Conservation (phyloP, 306 rosid species). For the Pyrus betulifolia region DNA sequence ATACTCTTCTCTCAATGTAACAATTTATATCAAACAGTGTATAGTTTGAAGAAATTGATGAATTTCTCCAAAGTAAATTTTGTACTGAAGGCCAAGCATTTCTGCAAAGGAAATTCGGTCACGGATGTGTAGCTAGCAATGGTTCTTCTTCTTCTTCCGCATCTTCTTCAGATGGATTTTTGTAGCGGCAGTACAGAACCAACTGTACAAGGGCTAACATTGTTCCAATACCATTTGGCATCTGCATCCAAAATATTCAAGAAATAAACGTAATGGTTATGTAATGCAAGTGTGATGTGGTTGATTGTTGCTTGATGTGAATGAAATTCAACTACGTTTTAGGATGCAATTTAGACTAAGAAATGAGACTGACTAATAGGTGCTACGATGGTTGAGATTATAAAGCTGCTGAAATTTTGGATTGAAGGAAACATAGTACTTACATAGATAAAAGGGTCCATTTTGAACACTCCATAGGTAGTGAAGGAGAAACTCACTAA, state of each 20-base stretch:
- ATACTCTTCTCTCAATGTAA: neutral
- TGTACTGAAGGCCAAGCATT: neutral
- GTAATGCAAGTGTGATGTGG: neutral
- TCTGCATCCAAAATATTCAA: conserved; percentile 5
- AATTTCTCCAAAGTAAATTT: neutral
- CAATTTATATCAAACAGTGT: neutral
- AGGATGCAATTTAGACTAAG: neutral
- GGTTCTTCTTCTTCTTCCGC: neutral
- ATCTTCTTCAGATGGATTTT: neutral
- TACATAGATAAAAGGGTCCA: conserved; percentile 36
- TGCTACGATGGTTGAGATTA: too few species aligned
- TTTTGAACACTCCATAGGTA: conserved; percentile 25
- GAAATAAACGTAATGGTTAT: neutral
- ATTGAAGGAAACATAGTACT: conserved; percentile 4
- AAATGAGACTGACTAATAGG: neutral
- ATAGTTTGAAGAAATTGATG: neutral
- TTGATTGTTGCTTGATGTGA: neutral
- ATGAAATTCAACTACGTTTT: neutral
- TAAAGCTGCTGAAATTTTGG: too few species aligned
- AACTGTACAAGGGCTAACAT: conserved; percentile 26
- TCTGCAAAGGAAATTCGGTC: neutral
- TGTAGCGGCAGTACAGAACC: conserved; percentile 21
- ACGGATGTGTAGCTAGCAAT: conserved; percentile 1
- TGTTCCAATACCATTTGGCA: conserved; percentile 38
- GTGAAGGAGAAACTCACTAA: conserved; percentile 37